phyloP scores from a whole-genome alignment of 2,329 filamentous ascomycete species.

The Colletotrichum echinochloae region DNA sequence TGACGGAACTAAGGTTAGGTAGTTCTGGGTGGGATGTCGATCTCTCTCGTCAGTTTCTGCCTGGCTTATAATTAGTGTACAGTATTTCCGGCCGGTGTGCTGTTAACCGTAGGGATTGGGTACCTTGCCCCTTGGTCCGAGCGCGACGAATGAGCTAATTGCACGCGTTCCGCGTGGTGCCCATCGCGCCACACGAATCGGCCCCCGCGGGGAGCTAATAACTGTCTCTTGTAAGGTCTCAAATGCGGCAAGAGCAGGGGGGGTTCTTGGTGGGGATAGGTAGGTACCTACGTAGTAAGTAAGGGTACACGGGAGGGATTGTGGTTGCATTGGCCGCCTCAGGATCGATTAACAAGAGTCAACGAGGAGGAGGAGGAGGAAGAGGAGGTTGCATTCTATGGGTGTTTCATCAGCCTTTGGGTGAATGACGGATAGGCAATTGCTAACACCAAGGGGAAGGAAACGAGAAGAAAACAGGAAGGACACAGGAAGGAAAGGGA shows the following conservation, averaged over 20 bases:
- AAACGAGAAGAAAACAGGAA: not conserved
- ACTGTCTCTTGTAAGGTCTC: conserved; percentile 1
- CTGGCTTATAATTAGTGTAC: not conserved
- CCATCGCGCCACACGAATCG: not conserved
- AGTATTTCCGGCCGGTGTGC: not conserved
- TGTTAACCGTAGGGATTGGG: not conserved
- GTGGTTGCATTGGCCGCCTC: conserved; percentile 10
- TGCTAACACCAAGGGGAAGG: not conserved
- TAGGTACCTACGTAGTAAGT: not conserved
- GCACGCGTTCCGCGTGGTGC: not conserved
- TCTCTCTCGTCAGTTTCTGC: not conserved
- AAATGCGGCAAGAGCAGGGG: no score
- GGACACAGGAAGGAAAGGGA: not conserved
- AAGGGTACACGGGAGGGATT: conserved; percentile 2
- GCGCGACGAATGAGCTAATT: not conserved
- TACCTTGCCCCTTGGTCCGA: not conserved
- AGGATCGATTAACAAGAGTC: not conserved
- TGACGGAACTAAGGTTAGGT: no score
- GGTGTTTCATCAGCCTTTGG: conserved; percentile 35
- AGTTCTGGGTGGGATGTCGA: no score
- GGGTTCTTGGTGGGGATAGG: not conserved
- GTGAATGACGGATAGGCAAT: no score
- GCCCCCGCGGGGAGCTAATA: not conserved
- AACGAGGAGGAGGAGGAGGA: not conserved
- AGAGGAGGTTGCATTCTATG: no score